These are phyloP conservation scores for Saccharomyces hybrid DNA, from an alignment of 1,139 yeast genomes.

Conservation along the genomic window DNA sequence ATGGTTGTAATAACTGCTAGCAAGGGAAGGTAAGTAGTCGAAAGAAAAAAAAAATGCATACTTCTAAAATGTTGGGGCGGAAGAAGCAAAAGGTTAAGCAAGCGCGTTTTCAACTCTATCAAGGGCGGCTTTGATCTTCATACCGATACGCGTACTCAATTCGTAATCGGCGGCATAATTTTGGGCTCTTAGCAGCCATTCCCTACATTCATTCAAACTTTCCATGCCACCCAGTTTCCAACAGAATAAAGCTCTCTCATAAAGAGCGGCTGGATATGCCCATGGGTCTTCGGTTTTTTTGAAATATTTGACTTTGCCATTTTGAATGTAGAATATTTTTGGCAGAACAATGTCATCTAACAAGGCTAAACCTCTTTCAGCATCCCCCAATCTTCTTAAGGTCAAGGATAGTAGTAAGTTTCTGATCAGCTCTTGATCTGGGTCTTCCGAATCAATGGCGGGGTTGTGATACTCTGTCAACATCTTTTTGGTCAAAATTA, in stretches of 20 bases:
- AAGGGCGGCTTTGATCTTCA: slow-evolving; percentile 83
- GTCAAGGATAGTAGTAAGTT: slow-evolving; percentile 56
- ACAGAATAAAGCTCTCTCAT: slow-evolving; percentile 75
- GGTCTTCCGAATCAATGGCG: slow-evolving; percentile 31
- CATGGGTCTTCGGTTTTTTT: slow-evolving; percentile 68
- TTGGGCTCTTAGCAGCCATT: slow-evolving; percentile 69
- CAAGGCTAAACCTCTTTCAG: slow-evolving; percentile 50
- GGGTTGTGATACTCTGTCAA: slow-evolving; percentile 35
- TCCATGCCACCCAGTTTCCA: slow-evolving; percentile 62
- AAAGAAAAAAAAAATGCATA: not conserved
- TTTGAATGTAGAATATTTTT: slow-evolving; percentile 21
- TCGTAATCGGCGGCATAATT: slow-evolving; percentile 85
- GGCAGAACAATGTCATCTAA: slow-evolving; percentile 54
- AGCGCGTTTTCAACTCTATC: slow-evolving; percentile 50
- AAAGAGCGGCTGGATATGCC: slow-evolving; percentile 80
- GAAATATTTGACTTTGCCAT: slow-evolving; percentile 36
- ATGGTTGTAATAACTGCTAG: not conserved
- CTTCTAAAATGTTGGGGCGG: not conserved
- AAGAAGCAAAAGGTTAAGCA: not conserved
- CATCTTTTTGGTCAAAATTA: slow-evolving; percentile 47
- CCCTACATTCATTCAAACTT: slow-evolving; percentile 50
- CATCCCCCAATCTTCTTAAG: slow-evolving; percentile 57
- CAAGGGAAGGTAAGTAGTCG: not conserved
- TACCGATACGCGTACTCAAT: slow-evolving; percentile 79
- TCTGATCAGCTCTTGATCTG: slow-evolving; percentile 64